Evolutionary conservation across 306 rosid genomes (phyloP).

Genomic region (Comarum palustre): DNA sequence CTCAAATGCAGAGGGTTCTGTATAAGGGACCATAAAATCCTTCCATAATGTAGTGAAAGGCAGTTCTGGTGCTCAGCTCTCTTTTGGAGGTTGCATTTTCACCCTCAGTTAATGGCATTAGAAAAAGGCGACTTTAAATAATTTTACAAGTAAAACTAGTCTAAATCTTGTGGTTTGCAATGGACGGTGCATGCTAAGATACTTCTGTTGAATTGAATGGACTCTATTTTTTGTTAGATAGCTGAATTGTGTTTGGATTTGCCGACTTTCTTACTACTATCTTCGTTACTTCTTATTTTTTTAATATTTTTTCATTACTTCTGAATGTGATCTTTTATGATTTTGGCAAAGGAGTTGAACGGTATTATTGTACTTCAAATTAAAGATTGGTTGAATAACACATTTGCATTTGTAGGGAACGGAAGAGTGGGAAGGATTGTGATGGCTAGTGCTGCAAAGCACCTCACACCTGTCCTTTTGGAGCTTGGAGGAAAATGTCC

Average conservation of each 20-base stretch:
- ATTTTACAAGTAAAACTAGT: neutral
- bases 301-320: neutral
- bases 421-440: conserved; percentile 77
- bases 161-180: neutral
- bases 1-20: neutral
- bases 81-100: neutral
- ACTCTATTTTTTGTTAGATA: too few species aligned
- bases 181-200: neutral
- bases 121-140: neutral
- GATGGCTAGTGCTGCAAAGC: conserved; percentile 95
- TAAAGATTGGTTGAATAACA: neutral
- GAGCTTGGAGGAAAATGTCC: conserved; percentile 99
- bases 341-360: neutral
- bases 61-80: conserved; percentile 3
- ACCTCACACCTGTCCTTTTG: conserved; percentile 92
- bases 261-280: neutral
- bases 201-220: neutral
- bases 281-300: neutral
- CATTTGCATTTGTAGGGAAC: conserved; percentile 51
- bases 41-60: neutral
- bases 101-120: neutral
- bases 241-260: neutral
- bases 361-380: neutral
- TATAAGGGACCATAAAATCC: neutral
- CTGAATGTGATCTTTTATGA: neutral